These are phyloP conservation scores for Fusarium equiseti DNA, from an alignment of 2,329 filamentous ascomycete genomes.

Conservation along the genomic window DNA sequence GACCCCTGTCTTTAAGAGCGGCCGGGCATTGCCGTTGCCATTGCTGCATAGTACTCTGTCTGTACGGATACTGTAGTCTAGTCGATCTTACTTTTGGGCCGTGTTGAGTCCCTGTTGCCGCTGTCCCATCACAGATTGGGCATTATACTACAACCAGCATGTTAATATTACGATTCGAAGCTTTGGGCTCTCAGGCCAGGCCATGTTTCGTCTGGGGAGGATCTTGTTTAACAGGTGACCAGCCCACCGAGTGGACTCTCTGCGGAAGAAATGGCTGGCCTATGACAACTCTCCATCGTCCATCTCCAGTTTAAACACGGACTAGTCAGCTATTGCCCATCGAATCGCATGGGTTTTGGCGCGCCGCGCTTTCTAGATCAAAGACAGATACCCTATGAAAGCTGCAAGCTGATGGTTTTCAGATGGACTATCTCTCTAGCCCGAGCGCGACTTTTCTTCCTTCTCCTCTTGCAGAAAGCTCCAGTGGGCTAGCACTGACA, in stretches of 20 bases:
- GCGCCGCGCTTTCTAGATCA: constrained; percentile 31
- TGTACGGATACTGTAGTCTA: constrained; percentile 11
- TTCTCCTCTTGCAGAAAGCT: constrained; percentile 25
- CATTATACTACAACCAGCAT: constrained; percentile 34
- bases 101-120: constrained; percentile 24
- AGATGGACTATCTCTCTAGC: constrained; percentile 40
- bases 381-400: constrained; percentile 42
- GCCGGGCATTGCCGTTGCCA: constrained; percentile 44
- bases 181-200: constrained; percentile 25
- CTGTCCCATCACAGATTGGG: constrained; percentile 27
- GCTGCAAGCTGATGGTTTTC: constrained; percentile 40
- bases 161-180: constrained; percentile 37
- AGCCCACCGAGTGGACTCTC: constrained; percentile 41
- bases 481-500: constrained; percentile 27
- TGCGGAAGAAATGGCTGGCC: constrained; percentile 40
- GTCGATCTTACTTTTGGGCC: constrained; percentile 45
- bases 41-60: constrained; percentile 19
- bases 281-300: constrained; percentile 32
- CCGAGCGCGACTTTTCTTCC: constrained; percentile 35
- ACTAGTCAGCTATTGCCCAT: constrained; percentile 33
- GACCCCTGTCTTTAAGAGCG: constrained; percentile 40
- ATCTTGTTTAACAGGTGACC: constrained; percentile 48
- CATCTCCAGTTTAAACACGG: constrained; percentile 39
- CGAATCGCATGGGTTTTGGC: constrained; percentile 45
- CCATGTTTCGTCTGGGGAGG: constrained; percentile 45